Evolutionary conservation across 139 green algal genomes (phyloP).

Genomic region (Tetraselmis striata): DNA sequence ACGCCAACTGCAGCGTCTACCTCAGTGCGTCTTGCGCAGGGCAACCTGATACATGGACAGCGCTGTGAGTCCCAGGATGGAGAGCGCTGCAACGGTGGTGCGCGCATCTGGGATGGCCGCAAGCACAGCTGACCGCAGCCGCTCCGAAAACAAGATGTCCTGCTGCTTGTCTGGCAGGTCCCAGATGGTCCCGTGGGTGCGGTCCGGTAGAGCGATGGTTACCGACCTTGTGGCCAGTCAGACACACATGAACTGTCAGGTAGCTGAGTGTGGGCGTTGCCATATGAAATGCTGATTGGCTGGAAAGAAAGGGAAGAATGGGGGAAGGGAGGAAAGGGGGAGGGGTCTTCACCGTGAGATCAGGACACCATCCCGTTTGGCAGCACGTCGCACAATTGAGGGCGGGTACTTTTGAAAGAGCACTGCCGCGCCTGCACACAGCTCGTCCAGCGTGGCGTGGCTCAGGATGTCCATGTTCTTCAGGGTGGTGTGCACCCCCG

Average conservation of each 20-base stretch:
- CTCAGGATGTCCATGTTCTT: slow-evolving; percentile 48
- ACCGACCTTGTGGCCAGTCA: neutral
- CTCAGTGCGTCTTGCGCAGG: neutral
- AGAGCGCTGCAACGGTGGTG: neutral
- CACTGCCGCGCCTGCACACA: slow-evolving; percentile 5
- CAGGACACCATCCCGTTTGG: neutral
- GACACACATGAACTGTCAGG: no score
- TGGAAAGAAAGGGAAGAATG: neutral
- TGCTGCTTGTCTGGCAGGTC: neutral
- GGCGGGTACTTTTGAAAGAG: neutral
- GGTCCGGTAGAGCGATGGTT: neutral
- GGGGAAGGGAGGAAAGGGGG: neutral
- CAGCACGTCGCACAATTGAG: neutral
- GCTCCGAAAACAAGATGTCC: neutral
- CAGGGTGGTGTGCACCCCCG: slow-evolving; percentile 51
- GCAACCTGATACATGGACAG: neutral
- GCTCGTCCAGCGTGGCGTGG: slow-evolving; percentile 30
- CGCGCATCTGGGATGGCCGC: neutral
- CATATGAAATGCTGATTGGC: no score
- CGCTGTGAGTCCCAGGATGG: neutral
- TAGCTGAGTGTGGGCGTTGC: no score
- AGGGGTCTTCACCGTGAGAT: neutral
- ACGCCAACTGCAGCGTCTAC: no score
- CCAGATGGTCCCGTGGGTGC: neutral
- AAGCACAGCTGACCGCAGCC: neutral